phyloP scores from a whole-genome alignment of 225 moss, liverwort and hornwort genomes.

The Polytrichum formosum region DNA sequence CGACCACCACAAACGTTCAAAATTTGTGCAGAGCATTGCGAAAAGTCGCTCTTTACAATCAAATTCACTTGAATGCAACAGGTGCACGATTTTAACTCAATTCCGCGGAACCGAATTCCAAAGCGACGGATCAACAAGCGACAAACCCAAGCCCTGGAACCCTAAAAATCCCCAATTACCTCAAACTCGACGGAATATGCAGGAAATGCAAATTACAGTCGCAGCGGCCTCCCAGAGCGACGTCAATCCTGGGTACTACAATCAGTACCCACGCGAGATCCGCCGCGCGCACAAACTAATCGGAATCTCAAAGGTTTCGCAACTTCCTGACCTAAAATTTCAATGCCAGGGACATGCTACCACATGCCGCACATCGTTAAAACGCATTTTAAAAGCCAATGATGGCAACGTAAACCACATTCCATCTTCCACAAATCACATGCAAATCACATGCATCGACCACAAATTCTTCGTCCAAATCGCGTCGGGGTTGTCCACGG shows the following conservation, averaged over 20 bases:
- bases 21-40: too few relatives aligned
- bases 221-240: neutral
- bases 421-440: neutral
- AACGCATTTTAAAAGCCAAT: neutral
- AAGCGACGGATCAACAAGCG: neutral
- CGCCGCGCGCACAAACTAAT: neutral
- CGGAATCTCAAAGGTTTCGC: too few relatives aligned
- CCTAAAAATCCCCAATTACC: neutral
- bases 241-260: slow-evolving; percentile 6
- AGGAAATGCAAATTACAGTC: neutral
- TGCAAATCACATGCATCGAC: neutral
- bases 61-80: too few relatives aligned
- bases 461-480: neutral
- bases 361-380: slow-evolving; percentile 1
- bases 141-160: slow-evolving; percentile 18
- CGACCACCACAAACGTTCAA: too few relatives aligned
- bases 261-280: neutral
- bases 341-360: neutral
- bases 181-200: neutral
- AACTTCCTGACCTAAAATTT: neutral
- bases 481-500: neutral
- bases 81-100: too few relatives aligned
- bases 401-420: neutral
- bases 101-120: neutral
- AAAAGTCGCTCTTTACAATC: too few relatives aligned